Base-by-base conservation (phyloP, 2,329 filamentous ascomycete genomes). In the Botryotinia convoluta region DNA sequence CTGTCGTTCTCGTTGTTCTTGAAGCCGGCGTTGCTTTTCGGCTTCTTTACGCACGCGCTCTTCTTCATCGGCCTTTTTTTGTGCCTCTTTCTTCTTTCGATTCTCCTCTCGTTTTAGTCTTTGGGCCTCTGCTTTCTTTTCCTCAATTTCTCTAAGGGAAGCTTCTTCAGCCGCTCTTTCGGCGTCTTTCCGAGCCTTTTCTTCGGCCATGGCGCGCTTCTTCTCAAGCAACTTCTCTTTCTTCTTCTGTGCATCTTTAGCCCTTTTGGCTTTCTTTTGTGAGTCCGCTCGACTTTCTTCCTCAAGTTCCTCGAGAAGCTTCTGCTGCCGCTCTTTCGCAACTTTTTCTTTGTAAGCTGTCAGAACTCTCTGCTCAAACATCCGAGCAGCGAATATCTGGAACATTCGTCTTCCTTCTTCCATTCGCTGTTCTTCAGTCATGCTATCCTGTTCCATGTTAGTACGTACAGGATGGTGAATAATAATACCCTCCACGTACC, bases 401-500 rank as follows among this genome's bases (percentile, higher is more conserved):
- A 99, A 99, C 96, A 99, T 99, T 78, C 95, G 89, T 73, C 96
- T 90, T 75, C 96, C 96, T 86, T 99, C 96, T 82, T 98, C 95
- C 96, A 99, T 98, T 75, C 96, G 93, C 85, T 98, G 95, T 84
- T 97, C 94, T 85, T 98, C 95, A 69, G 94, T 98, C 93, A 98
- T 96, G 77, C 92, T 90, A 81, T 97, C 95, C 95, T 98, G 84
- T 74, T 75, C 74, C 64, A 77, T 74, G 79, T 83, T 80, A 85
- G 84, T 80, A 75, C 81, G 84, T 80, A 75, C 81, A 73, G 72
- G 54, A 48, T 71, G 44, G 26, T 69, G 72, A 75, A 48, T 77
- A 74, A 76, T 69, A 76, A 51, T 69, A 73, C 74, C 72, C 69
- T 75, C 81, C 74, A 82, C 77, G 81, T 86, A 88, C 78, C 78